These are phyloP conservation scores for Trichosanthes truncata DNA, from an alignment of 306 rosid genomes.

Conservation along the genomic window DNA sequence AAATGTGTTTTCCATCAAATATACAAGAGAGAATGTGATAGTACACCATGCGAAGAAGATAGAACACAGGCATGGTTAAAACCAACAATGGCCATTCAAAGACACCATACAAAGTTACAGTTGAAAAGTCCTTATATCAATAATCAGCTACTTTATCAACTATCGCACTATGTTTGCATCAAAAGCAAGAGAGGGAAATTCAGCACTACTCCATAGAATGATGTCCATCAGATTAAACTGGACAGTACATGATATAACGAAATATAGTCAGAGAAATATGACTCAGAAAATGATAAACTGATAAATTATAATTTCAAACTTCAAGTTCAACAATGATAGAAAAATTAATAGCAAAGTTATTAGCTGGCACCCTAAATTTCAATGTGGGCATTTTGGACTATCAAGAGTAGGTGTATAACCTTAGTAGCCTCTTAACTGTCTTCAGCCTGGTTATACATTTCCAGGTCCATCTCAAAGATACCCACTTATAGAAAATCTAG, in stretches of 20 bases:
- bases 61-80: background rate
- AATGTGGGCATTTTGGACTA: background rate
- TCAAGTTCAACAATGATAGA: background rate
- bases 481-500: background rate
- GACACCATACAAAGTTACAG: background rate
- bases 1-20: background rate
- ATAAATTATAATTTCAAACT: background rate
- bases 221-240: background rate
- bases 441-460: background rate
- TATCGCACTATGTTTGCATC: background rate
- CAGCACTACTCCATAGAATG: background rate
- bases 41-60: background rate
- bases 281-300: background rate
- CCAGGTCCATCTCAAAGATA: background rate
- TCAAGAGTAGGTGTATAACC: background rate
- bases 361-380: background rate
- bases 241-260: background rate
- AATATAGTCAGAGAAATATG: background rate
- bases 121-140: background rate
- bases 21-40: conserved; percentile 11
- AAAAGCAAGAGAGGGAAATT: background rate
- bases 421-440: background rate
- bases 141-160: background rate
- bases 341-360: background rate
- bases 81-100: background rate